These are phyloP conservation scores for Fusarium papillatum DNA, from an alignment of 2,329 filamentous ascomycete genomes.

Conservation along the genomic window DNA sequence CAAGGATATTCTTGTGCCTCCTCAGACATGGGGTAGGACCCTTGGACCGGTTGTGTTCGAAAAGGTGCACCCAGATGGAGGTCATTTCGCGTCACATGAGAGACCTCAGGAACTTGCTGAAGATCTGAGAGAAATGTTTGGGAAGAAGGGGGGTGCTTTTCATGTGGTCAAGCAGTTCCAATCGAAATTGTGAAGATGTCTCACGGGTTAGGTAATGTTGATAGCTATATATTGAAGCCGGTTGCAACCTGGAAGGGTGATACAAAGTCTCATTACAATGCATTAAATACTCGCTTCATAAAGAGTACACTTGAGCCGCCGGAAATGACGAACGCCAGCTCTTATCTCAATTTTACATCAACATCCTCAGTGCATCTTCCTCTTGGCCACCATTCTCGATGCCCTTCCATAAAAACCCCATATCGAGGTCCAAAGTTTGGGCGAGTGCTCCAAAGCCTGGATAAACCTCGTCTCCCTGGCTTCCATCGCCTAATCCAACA, in stretches of 20 bases:
- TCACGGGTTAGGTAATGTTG: background rate
- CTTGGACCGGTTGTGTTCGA: slow-evolving; percentile 73
- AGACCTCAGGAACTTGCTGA: slow-evolving; percentile 63
- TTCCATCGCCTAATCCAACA: background rate
- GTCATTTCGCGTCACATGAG: slow-evolving; percentile 75
- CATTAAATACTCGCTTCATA: background rate
- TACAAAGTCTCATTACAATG: background rate
- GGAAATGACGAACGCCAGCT: background rate
- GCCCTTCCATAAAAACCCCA: background rate
- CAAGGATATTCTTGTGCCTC: slow-evolving; percentile 67
- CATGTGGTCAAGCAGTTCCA: slow-evolving; percentile 44
- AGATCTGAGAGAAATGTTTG: slow-evolving; percentile 72
- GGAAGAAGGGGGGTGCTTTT: slow-evolving; percentile 60
- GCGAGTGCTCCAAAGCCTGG: background rate
- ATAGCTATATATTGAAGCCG: no score
- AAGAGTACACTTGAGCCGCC: background rate
- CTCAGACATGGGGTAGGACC: slow-evolving; percentile 68
- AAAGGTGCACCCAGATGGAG: slow-evolving; percentile 62
- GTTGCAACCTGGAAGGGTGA: background rate
- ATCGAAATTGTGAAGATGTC: background rate
- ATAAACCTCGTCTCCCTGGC: background rate
- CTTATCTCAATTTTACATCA: background rate
- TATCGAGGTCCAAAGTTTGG: background rate
- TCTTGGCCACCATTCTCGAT: background rate
- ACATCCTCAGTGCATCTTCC: background rate